Base-by-base conservation (phyloP, 192 early-diverging fungal genomes). In the Umbelopsis sp. region DNA sequence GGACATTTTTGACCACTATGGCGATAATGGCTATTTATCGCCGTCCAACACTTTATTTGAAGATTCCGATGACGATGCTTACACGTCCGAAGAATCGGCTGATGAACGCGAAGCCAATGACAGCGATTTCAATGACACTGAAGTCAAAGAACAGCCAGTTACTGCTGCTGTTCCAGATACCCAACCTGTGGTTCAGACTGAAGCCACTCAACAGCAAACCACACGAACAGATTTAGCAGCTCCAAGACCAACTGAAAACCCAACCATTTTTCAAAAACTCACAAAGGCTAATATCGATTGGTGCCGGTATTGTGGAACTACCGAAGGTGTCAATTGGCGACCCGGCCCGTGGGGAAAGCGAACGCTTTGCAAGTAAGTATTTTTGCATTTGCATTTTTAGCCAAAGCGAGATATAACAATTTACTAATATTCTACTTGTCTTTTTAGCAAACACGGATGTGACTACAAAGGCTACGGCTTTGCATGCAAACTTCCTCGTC, bases 391-490 rank as follows among this genome's bases (percentile, higher is more conserved):
- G 20, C n/a, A n/a, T 71, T 41, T 30, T 30, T 71, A 37, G 21
- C 46, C 12, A 2, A 30, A 30, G 27, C 27, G 6, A 27, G 20
- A 7, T 64, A 3, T 30, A 64, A n/a, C 58, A 64, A 64, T n/a
- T 23, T 23, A 48, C 16, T 41, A 41, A 41, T 41, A 52, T 41
- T 37, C 49, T 74, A 9, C 52, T 51, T 71, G 6, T 70, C 45
- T 20, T 25, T 33, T 46, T 66, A 87, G 85, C 78, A 95, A 95
- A 79, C 95, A 97, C 75, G 95, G 95, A 51, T 97, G 95, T 75
- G 95, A 95, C 81, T 97, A 94, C 79, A 95, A 95, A 78, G 95
- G 95, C 58, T 97, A 95, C 70, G 95, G 95, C 25, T 95, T 95
- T 72, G 92, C 91, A 2, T 93, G 91, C 74, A 97, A 94, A 74